These are phyloP conservation scores for Lentinus brumalis DNA, from an alignment of 768 basidiomycete genomes.

Conservation along the genomic window DNA sequence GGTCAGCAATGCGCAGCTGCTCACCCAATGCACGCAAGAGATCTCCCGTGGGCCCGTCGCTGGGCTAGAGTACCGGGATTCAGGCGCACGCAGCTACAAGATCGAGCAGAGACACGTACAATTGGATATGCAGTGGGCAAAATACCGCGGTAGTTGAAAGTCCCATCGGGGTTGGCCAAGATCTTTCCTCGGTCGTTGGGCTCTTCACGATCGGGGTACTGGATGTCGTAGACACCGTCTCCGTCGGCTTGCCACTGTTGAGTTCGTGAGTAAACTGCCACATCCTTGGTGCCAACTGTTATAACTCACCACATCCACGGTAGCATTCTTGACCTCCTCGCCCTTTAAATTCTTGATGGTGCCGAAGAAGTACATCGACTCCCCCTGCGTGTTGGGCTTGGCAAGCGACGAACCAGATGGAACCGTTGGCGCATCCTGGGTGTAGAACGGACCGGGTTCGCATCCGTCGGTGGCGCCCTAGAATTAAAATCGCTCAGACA, in stretches of 20 bases:
- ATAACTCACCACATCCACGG: slow-evolving; percentile 37
- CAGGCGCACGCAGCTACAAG: not conserved
- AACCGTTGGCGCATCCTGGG: slow-evolving; percentile 32
- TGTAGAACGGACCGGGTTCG: slow-evolving; percentile 39
- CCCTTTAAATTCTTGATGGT: slow-evolving; percentile 38
- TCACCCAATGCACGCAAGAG: slow-evolving; percentile 30
- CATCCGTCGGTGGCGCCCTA: slow-evolving; percentile 36
- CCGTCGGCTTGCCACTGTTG: slow-evolving; percentile 43
- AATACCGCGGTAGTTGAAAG: slow-evolving; percentile 34
- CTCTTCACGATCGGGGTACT: slow-evolving; percentile 31
- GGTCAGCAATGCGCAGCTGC: not conserved
- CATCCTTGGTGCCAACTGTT: not conserved
- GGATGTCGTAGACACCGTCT: slow-evolving; percentile 40
- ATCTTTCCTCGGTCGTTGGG: slow-evolving; percentile 36
- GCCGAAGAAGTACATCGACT: slow-evolving; percentile 38
- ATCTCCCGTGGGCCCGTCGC: slow-evolving; percentile 34
- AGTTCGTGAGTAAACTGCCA: not conserved
- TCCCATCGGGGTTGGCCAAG: slow-evolving; percentile 32
- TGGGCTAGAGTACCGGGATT: slow-evolving; percentile 23
- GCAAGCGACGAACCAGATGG: slow-evolving; percentile 31
- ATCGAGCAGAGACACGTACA: slow-evolving; percentile 16
- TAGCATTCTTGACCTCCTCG: slow-evolving; percentile 33
- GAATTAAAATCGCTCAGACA: not conserved
- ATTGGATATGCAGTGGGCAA: slow-evolving; percentile 38
- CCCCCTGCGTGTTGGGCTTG: slow-evolving; percentile 32